Conservation (phyloP, 1,139 yeast species). For the Suhomyces coccinellae region DNA sequence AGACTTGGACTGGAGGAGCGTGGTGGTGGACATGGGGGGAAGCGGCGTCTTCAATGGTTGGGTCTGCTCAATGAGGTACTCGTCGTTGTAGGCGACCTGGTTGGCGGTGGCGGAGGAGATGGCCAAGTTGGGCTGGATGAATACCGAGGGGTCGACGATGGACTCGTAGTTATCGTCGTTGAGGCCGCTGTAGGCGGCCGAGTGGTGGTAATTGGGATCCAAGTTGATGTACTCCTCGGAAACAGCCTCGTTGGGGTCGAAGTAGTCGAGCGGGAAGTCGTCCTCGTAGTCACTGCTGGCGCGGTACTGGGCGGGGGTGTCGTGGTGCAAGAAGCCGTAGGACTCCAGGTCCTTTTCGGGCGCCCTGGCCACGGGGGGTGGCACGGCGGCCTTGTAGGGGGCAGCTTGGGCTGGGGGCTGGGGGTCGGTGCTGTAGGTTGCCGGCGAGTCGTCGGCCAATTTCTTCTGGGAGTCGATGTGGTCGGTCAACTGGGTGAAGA, state of each 20-base stretch:
- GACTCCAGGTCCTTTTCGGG: constrained; percentile 17
- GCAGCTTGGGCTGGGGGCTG: not conserved
- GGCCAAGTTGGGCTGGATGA: constrained; percentile 14
- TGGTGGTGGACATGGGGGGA: constrained; percentile 15
- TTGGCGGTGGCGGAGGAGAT: constrained; percentile 14
- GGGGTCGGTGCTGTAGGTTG: not conserved
- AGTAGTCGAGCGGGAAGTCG: constrained; percentile 70
- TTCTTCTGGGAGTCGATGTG: constrained; percentile 43
- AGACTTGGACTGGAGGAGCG: constrained; percentile 18
- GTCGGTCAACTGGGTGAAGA: constrained; percentile 49
- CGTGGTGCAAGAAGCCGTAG: constrained; percentile 25
- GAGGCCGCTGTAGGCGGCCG: constrained; percentile 16
- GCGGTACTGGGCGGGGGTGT: constrained; percentile 29
- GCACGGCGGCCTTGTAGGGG: not conserved
- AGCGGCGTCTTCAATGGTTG: constrained; percentile 33
- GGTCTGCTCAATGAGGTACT: constrained; percentile 50
- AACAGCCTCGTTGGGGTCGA: constrained; percentile 30
- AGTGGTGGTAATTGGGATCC: constrained; percentile 32
- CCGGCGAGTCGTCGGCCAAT: constrained; percentile 13
- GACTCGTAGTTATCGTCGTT: constrained; percentile 30
- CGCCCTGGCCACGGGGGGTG: not conserved
- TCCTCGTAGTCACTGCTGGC: constrained; percentile 43
- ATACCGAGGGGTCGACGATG: constrained; percentile 32
- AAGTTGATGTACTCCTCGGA: constrained; percentile 35
- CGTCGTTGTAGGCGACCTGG: constrained; percentile 43